Evolutionary conservation across 2,329 filamentous ascomycete species (phyloP).

Genomic region (Trichoderma asperellum): DNA sequence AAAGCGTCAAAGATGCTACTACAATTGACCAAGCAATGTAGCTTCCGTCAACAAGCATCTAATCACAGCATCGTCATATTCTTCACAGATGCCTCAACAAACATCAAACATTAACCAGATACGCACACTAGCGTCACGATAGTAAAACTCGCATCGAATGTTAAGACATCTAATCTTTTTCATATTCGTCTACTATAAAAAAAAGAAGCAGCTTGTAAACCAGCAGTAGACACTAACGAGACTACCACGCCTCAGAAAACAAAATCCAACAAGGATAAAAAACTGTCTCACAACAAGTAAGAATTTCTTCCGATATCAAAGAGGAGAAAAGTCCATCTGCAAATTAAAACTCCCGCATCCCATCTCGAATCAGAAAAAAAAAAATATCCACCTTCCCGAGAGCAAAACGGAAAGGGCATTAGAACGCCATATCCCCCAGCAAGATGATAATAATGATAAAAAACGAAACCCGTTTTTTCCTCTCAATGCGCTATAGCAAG

Average conservation of each 20-base stretch:
- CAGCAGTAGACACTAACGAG: neutral
- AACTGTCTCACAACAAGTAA: neutral
- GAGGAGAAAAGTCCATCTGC: neutral
- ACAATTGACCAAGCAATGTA: neutral
- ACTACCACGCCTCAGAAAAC: neutral
- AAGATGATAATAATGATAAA: neutral
- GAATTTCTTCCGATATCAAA: no score
- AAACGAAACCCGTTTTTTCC: neutral
- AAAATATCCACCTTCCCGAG: neutral
- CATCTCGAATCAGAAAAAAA: neutral
- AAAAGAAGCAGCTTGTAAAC: neutral
- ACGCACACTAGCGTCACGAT: neutral
- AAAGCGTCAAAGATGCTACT: neutral
- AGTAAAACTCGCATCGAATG: neutral
- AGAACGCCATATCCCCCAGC: neutral
- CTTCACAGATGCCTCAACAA: neutral
- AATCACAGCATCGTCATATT: neutral
- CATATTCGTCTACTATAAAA: neutral
- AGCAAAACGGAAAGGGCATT: neutral
- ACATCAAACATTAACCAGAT: neutral
- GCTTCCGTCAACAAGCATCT: neutral
- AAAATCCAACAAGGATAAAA: neutral
- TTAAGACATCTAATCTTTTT: neutral
- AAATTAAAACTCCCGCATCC: neutral
- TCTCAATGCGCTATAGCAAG: neutral